These are phyloP conservation scores for Paecilomyces niveus DNA, from an alignment of 2,329 filamentous ascomycete species.

Conservation along the genomic window DNA sequence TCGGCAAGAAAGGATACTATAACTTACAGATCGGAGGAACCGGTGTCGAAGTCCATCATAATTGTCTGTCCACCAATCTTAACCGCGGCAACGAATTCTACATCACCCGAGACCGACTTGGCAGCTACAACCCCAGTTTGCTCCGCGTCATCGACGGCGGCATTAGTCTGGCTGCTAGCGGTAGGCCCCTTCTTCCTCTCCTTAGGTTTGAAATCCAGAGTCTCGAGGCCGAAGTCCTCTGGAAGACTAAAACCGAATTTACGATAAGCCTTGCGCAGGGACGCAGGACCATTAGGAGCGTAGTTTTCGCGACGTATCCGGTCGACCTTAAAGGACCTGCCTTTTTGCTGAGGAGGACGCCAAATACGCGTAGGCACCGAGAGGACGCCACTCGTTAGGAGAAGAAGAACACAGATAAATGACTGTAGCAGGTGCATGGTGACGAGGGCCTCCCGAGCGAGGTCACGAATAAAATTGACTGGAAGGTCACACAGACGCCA, in stretches of 20 bases:
- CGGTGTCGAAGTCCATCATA: slow-evolving; percentile 68
- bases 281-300: slow-evolving; percentile 51
- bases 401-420: slow-evolving; percentile 18
- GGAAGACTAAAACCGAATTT: slow-evolving; percentile 55
- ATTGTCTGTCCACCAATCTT: slow-evolving; percentile 62
- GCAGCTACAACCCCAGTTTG: slow-evolving; percentile 55
- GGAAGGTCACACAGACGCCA: background rate
- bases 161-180: slow-evolving; percentile 19
- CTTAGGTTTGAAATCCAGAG: slow-evolving; percentile 27
- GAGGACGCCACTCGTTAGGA: slow-evolving; percentile 25
- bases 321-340: slow-evolving; percentile 54
- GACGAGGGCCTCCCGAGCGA: background rate
- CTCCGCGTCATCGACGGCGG: slow-evolving; percentile 14
- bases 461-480: background rate
- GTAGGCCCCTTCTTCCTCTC: slow-evolving; percentile 15
- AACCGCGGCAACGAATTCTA: slow-evolving; percentile 64
- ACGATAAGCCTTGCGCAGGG: slow-evolving; percentile 58
- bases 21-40: slow-evolving; percentile 61
- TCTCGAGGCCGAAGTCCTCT: slow-evolving; percentile 32
- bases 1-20: background rate
- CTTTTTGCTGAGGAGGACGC: slow-evolving; percentile 12
- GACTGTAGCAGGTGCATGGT: slow-evolving; percentile 23
- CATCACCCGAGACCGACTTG: slow-evolving; percentile 57
- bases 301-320: slow-evolving; percentile 51
- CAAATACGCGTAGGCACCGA: slow-evolving; percentile 21